A percentile compares a stretch with the other conserved stretches of the same genome.
Evolutionary conservation across 228 moss, liverwort and hornwort species (phyloP).

Genomic region (Sphagnum magellanicum): DNA sequence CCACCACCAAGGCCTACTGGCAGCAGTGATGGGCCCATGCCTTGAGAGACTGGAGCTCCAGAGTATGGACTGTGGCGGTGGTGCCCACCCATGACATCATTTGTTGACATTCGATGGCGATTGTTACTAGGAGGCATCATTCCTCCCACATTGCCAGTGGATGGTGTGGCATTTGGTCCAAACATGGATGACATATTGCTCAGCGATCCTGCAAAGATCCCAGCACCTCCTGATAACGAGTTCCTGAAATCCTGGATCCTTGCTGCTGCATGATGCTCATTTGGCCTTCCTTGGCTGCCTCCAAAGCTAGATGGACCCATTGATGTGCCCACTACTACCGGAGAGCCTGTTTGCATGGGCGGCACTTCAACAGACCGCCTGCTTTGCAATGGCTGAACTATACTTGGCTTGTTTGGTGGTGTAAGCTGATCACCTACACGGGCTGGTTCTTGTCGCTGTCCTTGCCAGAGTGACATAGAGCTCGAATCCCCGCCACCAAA

Average conservation of each 20-base stretch:
- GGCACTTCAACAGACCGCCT: slow-evolving; percentile 39
- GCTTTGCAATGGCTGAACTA: slow-evolving; percentile 41
- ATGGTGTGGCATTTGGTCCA: slow-evolving; percentile 32
- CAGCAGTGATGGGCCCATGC: slow-evolving; percentile 66
- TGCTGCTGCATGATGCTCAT: slow-evolving; percentile 40
- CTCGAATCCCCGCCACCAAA: slow-evolving; percentile 81
- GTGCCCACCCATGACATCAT: slow-evolving; percentile 31
- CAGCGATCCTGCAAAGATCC: slow-evolving; percentile 41
- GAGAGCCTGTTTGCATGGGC: slow-evolving; percentile 42
- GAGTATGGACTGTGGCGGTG: slow-evolving; percentile 22
- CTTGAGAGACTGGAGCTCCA: slow-evolving; percentile 61
- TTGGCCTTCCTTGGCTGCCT: slow-evolving; percentile 60
- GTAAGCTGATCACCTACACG: slow-evolving; percentile 61
- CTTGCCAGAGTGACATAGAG: slow-evolving; percentile 80
- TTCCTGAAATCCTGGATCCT: slow-evolving; percentile 83
- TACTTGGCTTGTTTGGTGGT: slow-evolving; percentile 54
- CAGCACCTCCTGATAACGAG: slow-evolving; percentile 58
- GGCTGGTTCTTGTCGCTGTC: slow-evolving; percentile 87
- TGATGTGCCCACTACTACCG: slow-evolving; percentile 39
- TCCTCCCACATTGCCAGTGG: slow-evolving; percentile 27
- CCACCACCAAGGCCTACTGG: slow-evolving; percentile 49
- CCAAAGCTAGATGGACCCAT: slow-evolving; percentile 59
- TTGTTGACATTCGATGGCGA: slow-evolving; percentile 33
- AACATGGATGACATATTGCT: slow-evolving; percentile 53
- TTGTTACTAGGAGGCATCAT: slow-evolving; percentile 49